These are phyloP conservation scores for Penicillium sp. DNA, from an alignment of 2,329 filamentous ascomycete genomes.

Conservation along the genomic window DNA sequence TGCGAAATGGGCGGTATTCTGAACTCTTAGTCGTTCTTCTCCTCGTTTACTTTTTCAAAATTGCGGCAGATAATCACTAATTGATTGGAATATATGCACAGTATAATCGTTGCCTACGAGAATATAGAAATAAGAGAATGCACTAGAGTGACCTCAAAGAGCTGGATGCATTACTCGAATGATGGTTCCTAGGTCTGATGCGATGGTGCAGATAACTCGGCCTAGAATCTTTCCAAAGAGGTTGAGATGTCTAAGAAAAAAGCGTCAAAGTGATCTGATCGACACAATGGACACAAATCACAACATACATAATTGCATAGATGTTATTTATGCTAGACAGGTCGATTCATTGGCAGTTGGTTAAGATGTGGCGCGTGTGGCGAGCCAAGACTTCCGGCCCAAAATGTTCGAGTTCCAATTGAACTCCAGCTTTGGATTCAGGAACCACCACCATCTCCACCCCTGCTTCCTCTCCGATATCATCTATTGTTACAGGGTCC, in stretches of 20 bases:
- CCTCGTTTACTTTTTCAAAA: constrained; percentile 1
- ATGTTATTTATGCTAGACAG: too few relatives aligned
- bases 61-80: constrained; percentile 19
- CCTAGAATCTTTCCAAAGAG: background rate
- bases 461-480: background rate
- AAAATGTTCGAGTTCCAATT: constrained; percentile 21
- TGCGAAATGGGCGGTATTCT: constrained; percentile 17
- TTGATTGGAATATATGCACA: constrained; percentile 5
- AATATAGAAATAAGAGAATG: background rate
- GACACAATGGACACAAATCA: background rate
- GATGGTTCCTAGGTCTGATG: constrained; percentile 9
- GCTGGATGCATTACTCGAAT: background rate
- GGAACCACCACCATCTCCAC: constrained; percentile 10
- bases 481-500: background rate
- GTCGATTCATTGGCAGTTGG: background rate
- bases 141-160: background rate
- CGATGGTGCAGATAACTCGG: constrained; percentile 13
- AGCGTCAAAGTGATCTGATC: background rate
- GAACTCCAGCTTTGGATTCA: constrained; percentile 4
- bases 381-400: constrained; percentile 20
- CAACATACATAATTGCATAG: background rate
- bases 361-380: constrained; percentile 9
- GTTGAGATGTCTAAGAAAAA: background rate
- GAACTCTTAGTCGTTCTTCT: constrained; percentile 4
- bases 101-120: background rate